Evolutionary conservation across 768 basidiomycete species (phyloP).

Genomic region (Phanerodontia chrysosporium): DNA sequence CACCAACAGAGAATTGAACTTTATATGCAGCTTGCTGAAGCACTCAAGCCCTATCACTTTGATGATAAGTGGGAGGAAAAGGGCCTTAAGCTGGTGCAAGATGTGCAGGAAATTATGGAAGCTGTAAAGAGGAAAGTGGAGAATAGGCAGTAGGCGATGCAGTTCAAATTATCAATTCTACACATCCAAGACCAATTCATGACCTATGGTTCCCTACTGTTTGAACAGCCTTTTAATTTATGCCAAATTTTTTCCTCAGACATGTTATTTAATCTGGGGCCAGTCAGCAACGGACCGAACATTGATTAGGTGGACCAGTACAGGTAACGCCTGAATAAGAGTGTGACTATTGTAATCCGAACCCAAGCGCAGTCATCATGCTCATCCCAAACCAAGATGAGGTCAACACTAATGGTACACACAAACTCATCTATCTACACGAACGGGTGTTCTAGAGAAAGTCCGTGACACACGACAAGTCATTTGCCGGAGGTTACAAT

Average conservation of each 20-base stretch:
- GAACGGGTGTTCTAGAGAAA: not conserved
- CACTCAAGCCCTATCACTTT: not conserved
- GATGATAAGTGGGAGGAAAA: not conserved
- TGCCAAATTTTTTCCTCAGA: too few relatives aligned
- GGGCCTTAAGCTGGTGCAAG: not conserved
- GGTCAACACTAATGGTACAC: constrained; percentile 8
- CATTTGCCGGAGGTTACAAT: not conserved
- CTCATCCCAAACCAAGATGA: not conserved
- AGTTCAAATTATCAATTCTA: too few relatives aligned
- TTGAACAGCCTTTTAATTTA: too few relatives aligned
- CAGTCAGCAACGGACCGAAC: too few relatives aligned
- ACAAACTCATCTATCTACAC: constrained; percentile 28
- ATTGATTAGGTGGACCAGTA: not conserved
- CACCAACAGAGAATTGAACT: not conserved
- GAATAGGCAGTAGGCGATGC: not conserved
- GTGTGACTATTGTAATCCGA: not conserved
- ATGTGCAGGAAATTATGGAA: not conserved
- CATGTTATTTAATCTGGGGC: too few relatives aligned
- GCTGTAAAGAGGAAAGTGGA: not conserved
- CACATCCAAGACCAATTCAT: too few relatives aligned
- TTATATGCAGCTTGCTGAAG: not conserved
- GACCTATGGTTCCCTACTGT: too few relatives aligned
- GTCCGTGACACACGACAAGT: not conserved
- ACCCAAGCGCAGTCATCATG: not conserved
- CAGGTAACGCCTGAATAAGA: not conserved